Evolutionary conservation across 768 basidiomycete genomes (phyloP).

Genomic region (Trametes cubensis): DNA sequence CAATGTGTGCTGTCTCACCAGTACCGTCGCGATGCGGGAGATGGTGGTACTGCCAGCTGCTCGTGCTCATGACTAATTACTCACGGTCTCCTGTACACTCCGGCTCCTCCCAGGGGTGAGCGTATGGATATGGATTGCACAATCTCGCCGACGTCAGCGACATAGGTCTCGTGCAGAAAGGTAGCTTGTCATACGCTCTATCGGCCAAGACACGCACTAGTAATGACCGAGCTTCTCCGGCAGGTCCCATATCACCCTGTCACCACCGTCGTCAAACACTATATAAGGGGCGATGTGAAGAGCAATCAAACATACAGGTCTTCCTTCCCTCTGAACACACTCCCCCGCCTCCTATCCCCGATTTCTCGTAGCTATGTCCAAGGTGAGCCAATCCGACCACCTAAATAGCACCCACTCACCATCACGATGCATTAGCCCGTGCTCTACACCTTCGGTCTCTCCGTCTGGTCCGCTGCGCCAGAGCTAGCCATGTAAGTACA

Average conservation of each 20-base stretch:
- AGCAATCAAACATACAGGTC: too few species aligned
- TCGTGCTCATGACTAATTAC: not conserved
- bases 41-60: not conserved
- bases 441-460: conserved; percentile 41
- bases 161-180: conserved; percentile 5
- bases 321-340: not conserved
- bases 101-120: not conserved
- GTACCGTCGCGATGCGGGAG: not conserved
- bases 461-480: conserved; percentile 46
- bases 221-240: too few species aligned
- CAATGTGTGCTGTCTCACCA: not conserved
- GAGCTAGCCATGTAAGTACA: conserved; percentile 46
- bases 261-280: not conserved
- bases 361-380: conserved; percentile 16
- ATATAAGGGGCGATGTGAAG: not conserved
- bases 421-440: conserved; percentile 13
- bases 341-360: not conserved
- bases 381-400: conserved; percentile 11
- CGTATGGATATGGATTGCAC: conserved; percentile 1
- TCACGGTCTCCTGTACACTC: not conserved
- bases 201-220: too few species aligned
- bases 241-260: not conserved
- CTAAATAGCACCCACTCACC: not conserved
- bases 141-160: conserved; percentile 1
- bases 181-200: not conserved